phyloP scores from a whole-genome alignment of 2,329 filamentous ascomycete genomes.

The Colletotrichum spaethianum region DNA sequence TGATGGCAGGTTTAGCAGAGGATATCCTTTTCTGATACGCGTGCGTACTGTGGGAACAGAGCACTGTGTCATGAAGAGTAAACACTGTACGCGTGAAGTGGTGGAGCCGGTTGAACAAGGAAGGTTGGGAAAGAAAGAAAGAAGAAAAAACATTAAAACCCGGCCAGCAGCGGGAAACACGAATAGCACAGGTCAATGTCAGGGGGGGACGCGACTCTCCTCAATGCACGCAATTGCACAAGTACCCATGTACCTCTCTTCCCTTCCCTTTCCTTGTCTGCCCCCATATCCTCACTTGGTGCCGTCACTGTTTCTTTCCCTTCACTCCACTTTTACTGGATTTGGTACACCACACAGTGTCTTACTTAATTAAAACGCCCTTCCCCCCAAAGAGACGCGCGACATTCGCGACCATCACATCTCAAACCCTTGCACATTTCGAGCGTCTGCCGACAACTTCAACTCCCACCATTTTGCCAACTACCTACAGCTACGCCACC shows the following conservation, averaged over 20 bases:
- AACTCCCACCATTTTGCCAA: conserved; percentile 19
- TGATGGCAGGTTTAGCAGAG: not conserved
- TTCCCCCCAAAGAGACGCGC: conserved; percentile 37
- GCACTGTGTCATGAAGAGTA: not conserved
- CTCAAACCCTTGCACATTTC: conserved; percentile 38
- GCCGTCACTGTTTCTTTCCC: conserved; percentile 12
- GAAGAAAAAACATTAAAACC: conserved; percentile 1
- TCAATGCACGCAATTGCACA: not conserved
- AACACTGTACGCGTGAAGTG: conserved; percentile 27
- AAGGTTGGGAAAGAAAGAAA: conserved; percentile 4
- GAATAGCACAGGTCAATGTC: not conserved
- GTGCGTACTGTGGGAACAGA: not conserved
- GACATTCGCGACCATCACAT: conserved; percentile 33
- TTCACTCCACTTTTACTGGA: not conserved
- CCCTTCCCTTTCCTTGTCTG: not conserved
- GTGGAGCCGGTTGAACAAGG: not conserved
- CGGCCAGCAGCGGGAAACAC: not conserved
- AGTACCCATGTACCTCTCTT: conserved; percentile 1
- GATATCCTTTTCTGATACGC: not conserved
- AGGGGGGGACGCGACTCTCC: conserved; percentile 10
- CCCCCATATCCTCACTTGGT: not conserved
- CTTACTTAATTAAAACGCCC: conserved; percentile 34
- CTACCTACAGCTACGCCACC: not conserved
- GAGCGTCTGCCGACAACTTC: conserved; percentile 18
- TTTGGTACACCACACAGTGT: conserved; percentile 13